Percentiles rank a stretch among this genome's conserved stretches.
Evolutionary conservation across 2,329 filamentous ascomycete genomes (phyloP).

Genomic region (Clarireedia paspali): DNA sequence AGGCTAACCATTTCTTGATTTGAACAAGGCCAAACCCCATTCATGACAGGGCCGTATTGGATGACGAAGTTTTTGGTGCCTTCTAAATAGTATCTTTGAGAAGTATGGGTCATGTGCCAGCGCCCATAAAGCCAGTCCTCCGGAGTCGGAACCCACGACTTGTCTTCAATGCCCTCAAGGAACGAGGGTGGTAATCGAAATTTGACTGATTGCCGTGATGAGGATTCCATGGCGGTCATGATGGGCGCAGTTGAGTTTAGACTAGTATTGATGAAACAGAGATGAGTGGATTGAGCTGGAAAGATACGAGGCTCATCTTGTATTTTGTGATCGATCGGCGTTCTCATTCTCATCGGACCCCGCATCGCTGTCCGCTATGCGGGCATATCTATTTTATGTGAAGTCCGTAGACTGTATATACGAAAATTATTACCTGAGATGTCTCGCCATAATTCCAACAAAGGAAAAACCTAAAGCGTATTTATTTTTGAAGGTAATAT

Average conservation of each 20-base stretch:
- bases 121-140: conserved; percentile 1
- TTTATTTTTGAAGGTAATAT: no score
- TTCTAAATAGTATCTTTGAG: conserved; percentile 5
- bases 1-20: conserved; percentile 3
- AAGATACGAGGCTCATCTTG: not conserved
- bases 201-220: not conserved
- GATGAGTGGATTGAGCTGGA: no score
- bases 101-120: conserved; percentile 2
- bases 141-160: not conserved
- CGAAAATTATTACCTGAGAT: no score
- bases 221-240: not conserved
- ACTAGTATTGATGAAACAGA: no score
- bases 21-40: conserved; percentile 1
- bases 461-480: no score
- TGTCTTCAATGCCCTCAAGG: not conserved
- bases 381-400: no score
- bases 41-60: conserved; percentile 2
- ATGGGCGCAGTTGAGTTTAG: not conserved
- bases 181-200: not conserved
- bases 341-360: not conserved
- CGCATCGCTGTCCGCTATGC: not conserved
- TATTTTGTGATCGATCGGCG: not conserved
- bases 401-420: no score
- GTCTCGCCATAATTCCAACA: no score
- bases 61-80: conserved; percentile 4